Base-by-base conservation (phyloP, 176 grass and related monocot genomes). In the Eleusine coracana region DNA sequence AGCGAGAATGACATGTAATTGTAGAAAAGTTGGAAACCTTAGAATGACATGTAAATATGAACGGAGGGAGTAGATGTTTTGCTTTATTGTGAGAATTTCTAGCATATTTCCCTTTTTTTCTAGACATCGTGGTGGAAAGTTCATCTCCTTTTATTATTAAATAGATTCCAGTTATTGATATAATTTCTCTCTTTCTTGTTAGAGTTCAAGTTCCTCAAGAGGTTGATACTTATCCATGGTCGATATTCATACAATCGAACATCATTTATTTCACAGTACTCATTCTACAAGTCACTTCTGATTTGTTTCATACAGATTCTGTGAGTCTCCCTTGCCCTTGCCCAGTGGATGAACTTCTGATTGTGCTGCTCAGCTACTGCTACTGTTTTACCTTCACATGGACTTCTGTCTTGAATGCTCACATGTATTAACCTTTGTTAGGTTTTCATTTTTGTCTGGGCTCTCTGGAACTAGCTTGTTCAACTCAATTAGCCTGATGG, bases 251-350 rank as follows among this genome's bases (percentile, higher is more conserved):
- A 98, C 87, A 95, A 93, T 65, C 86, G 92, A 37, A 95, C 90
- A 38, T 84, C 95, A 73, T 94, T 98, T 87, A 91, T 98, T 66
- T 93, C 95, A 21, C 92, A 98, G 74, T 98, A 98, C 83, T 94
- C 92, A 60, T 92, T 98, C 69, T 98, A 98, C 87, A 98, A 95
- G 86, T 98, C 92, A 54, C 86, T 98, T 61, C 49, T 92, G 67
- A 93, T 95, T 84, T 94, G 95, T 82, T 92, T 98, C 75, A 93
- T 95, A 87, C 95, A 98, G 70, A 95, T 98, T 78, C 80, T 93
- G 95, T 98, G 73, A 94, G 90, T 86, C 8, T 65, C 51, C 55
- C 21, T 70, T 70, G 52, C 44, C 63, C 65, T 50, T 87, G 67
- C 54, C 65, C 52, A 65, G 72, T 73, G 23, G 54, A 68, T 65